Percentiles rank a stretch among this genome's conserved stretches.
Evolutionary conservation across 2,329 filamentous ascomycete species (phyloP).

Genomic region (Calonectria hawksworthii): DNA sequence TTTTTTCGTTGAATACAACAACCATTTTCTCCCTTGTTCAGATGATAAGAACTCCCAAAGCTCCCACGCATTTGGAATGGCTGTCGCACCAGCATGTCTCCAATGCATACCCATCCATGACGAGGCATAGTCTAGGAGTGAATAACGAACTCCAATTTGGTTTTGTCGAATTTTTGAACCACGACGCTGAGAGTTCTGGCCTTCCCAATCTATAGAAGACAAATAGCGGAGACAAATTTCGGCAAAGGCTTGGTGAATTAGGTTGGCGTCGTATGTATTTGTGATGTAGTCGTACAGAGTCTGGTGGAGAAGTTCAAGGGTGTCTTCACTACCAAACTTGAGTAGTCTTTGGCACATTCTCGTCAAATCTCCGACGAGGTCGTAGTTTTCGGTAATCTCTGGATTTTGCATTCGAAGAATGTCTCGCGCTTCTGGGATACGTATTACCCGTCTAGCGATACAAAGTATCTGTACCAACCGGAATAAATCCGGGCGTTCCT

Average conservation of each 20-base stretch:
- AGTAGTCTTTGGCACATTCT: slow-evolving; percentile 35
- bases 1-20: slow-evolving; percentile 9
- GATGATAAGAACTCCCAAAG: slow-evolving; percentile 39
- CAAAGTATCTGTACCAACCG: slow-evolving; percentile 34
- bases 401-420: slow-evolving; percentile 35
- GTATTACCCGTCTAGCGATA: slow-evolving; percentile 27
- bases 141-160: not conserved
- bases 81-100: slow-evolving; percentile 24
- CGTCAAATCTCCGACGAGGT: slow-evolving; percentile 33
- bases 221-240: slow-evolving; percentile 32
- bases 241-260: slow-evolving; percentile 31
- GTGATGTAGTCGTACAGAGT: slow-evolving; percentile 40
- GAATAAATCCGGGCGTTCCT: slow-evolving; percentile 35
- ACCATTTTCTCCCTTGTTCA: slow-evolving; percentile 30
- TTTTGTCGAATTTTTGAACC: not conserved
- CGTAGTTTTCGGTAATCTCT: slow-evolving; percentile 34
- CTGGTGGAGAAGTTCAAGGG: slow-evolving; percentile 39
- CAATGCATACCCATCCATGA: slow-evolving; percentile 33
- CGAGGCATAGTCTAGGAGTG: slow-evolving; percentile 30
- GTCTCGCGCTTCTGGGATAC: slow-evolving; percentile 31
- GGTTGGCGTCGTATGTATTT: slow-evolving; percentile 33
- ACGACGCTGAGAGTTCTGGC: not conserved
- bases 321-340: slow-evolving; percentile 31
- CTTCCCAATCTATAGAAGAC: slow-evolving; percentile 26
- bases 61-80: slow-evolving; percentile 17